Conservation (phyloP, 2,329 filamentous ascomycete genomes). For the Rhinocladiella similis region DNA sequence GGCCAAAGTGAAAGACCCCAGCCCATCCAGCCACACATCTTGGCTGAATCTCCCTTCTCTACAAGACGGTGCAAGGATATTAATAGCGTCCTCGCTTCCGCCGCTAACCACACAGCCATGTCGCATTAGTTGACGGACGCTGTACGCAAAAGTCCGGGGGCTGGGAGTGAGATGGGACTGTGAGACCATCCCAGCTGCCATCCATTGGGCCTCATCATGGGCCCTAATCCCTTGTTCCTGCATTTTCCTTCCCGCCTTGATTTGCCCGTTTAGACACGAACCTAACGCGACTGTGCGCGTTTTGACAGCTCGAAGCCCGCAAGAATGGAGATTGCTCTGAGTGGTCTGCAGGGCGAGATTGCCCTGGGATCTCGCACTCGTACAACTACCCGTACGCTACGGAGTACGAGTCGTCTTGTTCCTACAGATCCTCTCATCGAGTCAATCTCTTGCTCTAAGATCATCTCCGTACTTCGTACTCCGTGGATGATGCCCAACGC, state of each 20-base stretch:
- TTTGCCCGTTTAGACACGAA: slow-evolving; percentile 10
- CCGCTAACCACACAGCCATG: slow-evolving; percentile 11
- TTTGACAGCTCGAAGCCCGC: too few relatives aligned
- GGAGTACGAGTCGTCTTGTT: too few relatives aligned
- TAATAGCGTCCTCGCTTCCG: slow-evolving; percentile 25
- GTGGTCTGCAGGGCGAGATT: too few relatives aligned
- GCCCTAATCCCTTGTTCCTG: neutral
- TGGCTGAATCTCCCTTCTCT: too few relatives aligned
- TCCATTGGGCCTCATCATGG: neutral
- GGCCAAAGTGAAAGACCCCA: too few relatives aligned
- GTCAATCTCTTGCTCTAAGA: too few relatives aligned
- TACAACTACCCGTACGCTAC: too few relatives aligned
- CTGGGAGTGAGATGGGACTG: neutral
- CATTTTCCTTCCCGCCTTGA: neutral
- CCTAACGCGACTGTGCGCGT: slow-evolving; percentile 13
- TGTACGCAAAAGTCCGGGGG: slow-evolving; percentile 13
- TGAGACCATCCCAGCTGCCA: neutral
- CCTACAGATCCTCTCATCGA: too few relatives aligned
- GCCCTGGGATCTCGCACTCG: neutral
- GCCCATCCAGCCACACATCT: too few relatives aligned
- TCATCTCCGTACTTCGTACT: too few relatives aligned
- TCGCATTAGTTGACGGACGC: slow-evolving; percentile 7
- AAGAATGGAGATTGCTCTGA: too few relatives aligned
- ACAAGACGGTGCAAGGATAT: slow-evolving; percentile 8
- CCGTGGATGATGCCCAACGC: too few relatives aligned